Evolutionary conservation across 495 filamentous ascomycete species (phyloP), one percentile per base, ranked within the genome.

Genomic region (Hypoxylon trugodes): DNA sequence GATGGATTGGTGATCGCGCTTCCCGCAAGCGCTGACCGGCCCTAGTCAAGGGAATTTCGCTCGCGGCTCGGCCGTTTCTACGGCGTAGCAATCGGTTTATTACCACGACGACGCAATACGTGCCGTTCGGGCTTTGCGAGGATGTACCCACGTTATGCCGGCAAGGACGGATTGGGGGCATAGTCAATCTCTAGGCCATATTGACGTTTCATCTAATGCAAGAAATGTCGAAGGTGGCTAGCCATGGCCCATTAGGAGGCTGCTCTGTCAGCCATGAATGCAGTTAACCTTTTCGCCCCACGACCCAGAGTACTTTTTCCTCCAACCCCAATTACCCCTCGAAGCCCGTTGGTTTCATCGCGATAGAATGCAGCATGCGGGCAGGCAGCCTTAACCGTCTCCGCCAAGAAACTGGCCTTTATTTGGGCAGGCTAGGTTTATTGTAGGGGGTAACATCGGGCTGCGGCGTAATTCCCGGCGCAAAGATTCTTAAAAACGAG

Each of bases 151-250:
- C 33, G 24, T 38, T 56, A 58, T 61, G 64, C 58, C 64, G 64
- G 64, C 53, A 58, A 47, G 21, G 56, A 66, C 51, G 56, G 57
- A 61, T 66, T 61, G 22, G 46, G 30, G 56, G 57, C 58, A 67
- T 58, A 67, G 51, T 50, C 64, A 48, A 38, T 49, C 46, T 58
- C 32, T 37, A 18, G 50, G 50, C 58, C 30, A 48, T 67, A 61
- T 53, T 61, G 56, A 61, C 40, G 64, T 67, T 67, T 67, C 64
- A 67, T 67, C 58, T 61, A 25, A 67, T 67, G 64, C 58, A 67
- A 67, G 64, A 58, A 61, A 61, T 61, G 35, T 46, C 16, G 38
- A 60, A 33, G 40, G 49, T 42, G 18, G 41, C 25, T 56, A 61
- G 40, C 62, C 56, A 61, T 52, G 48, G 54, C 18, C 35, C n/a